Base-by-base conservation (phyloP, 805 yeast genomes). In the Lipomyces sp. region DNA sequence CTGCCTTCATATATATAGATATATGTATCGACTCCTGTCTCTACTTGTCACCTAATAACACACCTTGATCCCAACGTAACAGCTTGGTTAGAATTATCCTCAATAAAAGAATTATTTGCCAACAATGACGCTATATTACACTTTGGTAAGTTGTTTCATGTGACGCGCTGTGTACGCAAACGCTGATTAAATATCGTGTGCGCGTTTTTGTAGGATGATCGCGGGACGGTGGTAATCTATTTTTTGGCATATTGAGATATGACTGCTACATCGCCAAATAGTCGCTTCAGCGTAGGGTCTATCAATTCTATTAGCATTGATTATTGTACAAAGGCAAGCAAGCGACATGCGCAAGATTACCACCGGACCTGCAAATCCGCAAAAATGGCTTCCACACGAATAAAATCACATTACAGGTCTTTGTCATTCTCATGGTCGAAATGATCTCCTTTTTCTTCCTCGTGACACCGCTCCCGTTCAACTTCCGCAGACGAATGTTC, bases 391-490 rank as follows among this genome's bases (percentile, higher is more conserved):
- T n/a, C 7, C 48, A 42, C 48, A 42, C 48, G 18, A 15, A n/a
- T 1, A 11, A 24, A 24, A 24, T 24, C 24, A 37, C 39, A 10
- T 53, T 51, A 1, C 61, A 76, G 75, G 90, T 93, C 5, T 94
- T 93, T 73, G 86, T 85, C n/a, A 80, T 95, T 51, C 83, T 95
- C 69, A 84, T 90, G 61, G 66, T 84, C 18, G 99, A 95, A 79
- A 87, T 94, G 87, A 85, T 79, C 15, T 79, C 90, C 57, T 95
- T 94, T 81, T 83, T 91, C 61, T 75, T 90, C 48, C 84, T 95
- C 71, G 92, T 97, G 7, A 78, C 93, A 59, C 99, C 99, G 32
- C 80, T 92, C 68, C 98, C 99, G 30, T 83, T 92, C 39, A 82
- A 79, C 65, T 75, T 88, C 66, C 87, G 97, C 74, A 86, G 86